Conservation (phyloP, 2,329 filamentous ascomycete genomes). For the Microsporum ferrugineum region DNA sequence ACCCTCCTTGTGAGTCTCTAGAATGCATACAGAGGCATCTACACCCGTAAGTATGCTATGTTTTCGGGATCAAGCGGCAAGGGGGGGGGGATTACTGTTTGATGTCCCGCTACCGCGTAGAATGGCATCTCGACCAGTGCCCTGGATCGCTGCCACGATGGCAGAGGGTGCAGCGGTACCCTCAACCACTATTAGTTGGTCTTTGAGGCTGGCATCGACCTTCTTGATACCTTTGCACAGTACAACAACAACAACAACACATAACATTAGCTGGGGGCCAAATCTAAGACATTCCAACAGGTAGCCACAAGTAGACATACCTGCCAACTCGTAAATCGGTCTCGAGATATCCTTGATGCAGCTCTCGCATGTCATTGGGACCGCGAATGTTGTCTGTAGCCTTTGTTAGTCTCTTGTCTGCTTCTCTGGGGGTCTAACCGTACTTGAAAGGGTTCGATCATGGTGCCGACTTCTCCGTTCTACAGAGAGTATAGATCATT, state of each 20-base stretch:
- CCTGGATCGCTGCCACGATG: slow-evolving; percentile 79
- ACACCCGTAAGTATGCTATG: background rate
- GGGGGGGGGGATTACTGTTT: slow-evolving; percentile 50
- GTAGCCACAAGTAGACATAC: slow-evolving; percentile 29
- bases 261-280: background rate
- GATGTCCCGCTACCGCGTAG: slow-evolving; percentile 75
- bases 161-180: slow-evolving; percentile 82
- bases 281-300: background rate
- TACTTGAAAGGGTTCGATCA: slow-evolving; percentile 40
- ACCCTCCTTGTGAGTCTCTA: slow-evolving; percentile 63
- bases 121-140: slow-evolving; percentile 86
- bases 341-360: slow-evolving; percentile 80
- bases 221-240: slow-evolving; percentile 58
- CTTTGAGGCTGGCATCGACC: slow-evolving; percentile 67
- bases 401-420: background rate
- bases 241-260: background rate
- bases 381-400: slow-evolving; percentile 79
- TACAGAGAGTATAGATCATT: background rate
- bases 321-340: slow-evolving; percentile 61
- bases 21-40: slow-evolving; percentile 79
- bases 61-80: background rate
- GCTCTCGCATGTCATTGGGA: slow-evolving; percentile 80
- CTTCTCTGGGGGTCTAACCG: background rate
- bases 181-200: slow-evolving; percentile 74
- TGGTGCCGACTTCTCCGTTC: slow-evolving; percentile 15